phyloP scores from a whole-genome alignment of 2,329 filamentous ascomycete species.

The Hymenoscyphus repandus region DNA sequence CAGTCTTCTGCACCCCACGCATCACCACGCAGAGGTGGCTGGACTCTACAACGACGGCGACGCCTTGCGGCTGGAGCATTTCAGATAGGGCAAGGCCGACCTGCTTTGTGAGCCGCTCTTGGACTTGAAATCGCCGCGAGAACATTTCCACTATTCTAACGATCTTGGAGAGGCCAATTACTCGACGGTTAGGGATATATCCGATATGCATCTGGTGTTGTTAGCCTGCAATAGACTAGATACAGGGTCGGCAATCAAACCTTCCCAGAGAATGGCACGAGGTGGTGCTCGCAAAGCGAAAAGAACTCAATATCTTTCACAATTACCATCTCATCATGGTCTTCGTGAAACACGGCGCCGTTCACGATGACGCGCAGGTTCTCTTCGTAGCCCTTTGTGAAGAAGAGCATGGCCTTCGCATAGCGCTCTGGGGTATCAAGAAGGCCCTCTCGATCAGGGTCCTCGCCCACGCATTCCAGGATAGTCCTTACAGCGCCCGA shows the following conservation, averaged over 20 bases:
- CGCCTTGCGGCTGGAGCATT: conserved; percentile 46
- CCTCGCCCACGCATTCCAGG: too few species aligned
- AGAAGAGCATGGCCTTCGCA: conserved; percentile 87
- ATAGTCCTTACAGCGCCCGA: too few species aligned
- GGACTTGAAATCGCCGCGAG: conserved; percentile 81
- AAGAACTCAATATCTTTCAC: conserved; percentile 87
- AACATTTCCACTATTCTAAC: conserved; percentile 95
- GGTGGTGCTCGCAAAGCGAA: conserved; percentile 89
- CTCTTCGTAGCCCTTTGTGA: conserved; percentile 92
- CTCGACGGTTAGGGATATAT: conserved; percentile 83
- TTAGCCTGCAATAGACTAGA: not conserved
- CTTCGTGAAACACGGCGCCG: conserved; percentile 85
- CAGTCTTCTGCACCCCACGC: conserved; percentile 66
- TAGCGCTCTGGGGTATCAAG: conserved; percentile 72
- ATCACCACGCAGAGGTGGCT: conserved; percentile 83
- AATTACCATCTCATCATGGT: conserved; percentile 44
- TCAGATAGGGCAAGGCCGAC: conserved; percentile 87
- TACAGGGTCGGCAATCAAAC: conserved; percentile 40
- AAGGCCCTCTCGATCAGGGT: conserved; percentile 48
- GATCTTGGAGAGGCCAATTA: conserved; percentile 90
- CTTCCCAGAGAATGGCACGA: conserved; percentile 92
- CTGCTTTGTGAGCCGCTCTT: conserved; percentile 89
- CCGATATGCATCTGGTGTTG: conserved; percentile 81
- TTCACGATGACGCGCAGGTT: conserved; percentile 86
- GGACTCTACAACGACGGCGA: conserved; percentile 87